These are phyloP conservation scores for Oemleria cerasiformis DNA, from an alignment of 306 rosid genomes.

Conservation along the genomic window DNA sequence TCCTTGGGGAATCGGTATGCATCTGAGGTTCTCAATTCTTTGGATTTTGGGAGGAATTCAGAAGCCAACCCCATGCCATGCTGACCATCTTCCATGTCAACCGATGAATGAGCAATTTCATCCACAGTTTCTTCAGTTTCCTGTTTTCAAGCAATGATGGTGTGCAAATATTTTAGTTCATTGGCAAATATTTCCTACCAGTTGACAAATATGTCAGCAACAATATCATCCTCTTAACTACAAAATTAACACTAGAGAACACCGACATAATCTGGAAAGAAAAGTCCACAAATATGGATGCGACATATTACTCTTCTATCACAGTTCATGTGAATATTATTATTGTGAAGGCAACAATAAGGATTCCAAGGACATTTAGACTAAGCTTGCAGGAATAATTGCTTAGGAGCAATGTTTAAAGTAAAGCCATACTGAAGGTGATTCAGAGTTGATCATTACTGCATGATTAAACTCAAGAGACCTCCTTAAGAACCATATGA, in stretches of 20 bases:
- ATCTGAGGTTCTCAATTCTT: constrained; percentile 30
- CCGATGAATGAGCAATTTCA: constrained; percentile 32
- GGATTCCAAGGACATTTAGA: too few relatives aligned
- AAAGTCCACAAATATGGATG: neutral
- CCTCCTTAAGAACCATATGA: neutral
- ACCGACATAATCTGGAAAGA: neutral
- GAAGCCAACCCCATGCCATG: constrained; percentile 25
- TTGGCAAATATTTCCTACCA: neutral
- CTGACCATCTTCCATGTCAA: constrained; percentile 27
- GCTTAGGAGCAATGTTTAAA: neutral
- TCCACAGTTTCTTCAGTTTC: constrained; percentile 48
- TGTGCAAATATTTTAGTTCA: constrained; percentile 8
- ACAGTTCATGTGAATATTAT: neutral
- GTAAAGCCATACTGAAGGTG: neutral
- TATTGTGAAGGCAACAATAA: neutral
- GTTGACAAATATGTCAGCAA: neutral
- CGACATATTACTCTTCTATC: neutral
- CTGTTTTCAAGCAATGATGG: constrained; percentile 34
- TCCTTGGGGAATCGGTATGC: constrained; percentile 28
- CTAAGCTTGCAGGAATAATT: too few relatives aligned
- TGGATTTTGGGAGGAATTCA: constrained; percentile 34
- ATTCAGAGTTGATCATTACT: neutral
- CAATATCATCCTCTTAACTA: neutral
- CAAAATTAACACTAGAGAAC: neutral
- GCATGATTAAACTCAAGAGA: neutral